Base-by-base conservation (phyloP, 2,329 filamentous ascomycete species). In the Nannizziopsis barbatae region DNA sequence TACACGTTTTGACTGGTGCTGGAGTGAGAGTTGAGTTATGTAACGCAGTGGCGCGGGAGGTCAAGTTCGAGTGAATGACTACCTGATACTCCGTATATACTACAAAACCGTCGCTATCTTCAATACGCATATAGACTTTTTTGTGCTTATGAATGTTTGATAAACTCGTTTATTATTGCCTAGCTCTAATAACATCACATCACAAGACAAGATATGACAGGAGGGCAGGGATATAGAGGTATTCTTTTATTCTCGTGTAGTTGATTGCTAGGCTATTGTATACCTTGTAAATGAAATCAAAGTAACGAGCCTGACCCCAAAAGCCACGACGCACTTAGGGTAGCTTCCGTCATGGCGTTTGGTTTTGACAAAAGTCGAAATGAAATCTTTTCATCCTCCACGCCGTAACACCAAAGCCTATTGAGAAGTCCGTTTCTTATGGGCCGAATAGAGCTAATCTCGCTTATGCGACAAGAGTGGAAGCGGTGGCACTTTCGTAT, bases 401-500 rank as follows among this genome's bases (percentile, higher is more conserved):
- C 49, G 46, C 49, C 40, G 46, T 45, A 49, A 52, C 50, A 51
- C 44, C 43, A 50, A 50, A 41, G 43, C 40, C 52, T 32, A 32
- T 49, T 30, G 30, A 47, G 22, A 27, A 27, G 22, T 27, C 22
- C 22, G 22, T 4, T 27, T 3, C 22, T 27, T 27, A 27, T 27
- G 22, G 3, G 22, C 22, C 22, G 22, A 27, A 27, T 27, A 27
- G 22, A 27, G 22, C 22, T 4, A 7, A 7, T 27, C 22, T 27
- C 7, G 68, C 72, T 83, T 90, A 94, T 73, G 88, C 81, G 71
- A 95, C 88, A 65, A 94, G 77, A 69, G 88, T 94, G 80, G 79
- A 86, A 75, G 90, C 90, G 63, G 90, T 96, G 71, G 90, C 87
- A 72, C 80, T 86, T 85, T 96, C 90, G 81, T 96, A 96, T 78